phyloP scores from a whole-genome alignment of 352 stramenopile species.

The Phytophthora idaei region DNA sequence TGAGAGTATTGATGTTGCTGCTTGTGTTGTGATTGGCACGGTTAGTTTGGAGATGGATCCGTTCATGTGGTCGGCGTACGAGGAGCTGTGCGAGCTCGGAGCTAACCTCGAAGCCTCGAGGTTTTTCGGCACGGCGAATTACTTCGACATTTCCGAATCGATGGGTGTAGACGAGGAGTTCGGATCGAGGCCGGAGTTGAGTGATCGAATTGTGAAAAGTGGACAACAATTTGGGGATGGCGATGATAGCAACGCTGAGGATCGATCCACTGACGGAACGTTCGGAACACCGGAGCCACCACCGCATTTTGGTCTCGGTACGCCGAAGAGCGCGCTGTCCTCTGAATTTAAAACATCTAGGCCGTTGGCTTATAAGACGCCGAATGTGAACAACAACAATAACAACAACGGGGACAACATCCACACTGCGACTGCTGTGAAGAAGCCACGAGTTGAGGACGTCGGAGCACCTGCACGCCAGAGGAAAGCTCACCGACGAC shows the following conservation, averaged over 20 bases:
- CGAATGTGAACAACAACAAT: constrained; percentile 29
- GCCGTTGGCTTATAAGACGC: constrained; percentile 44
- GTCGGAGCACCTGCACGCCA: constrained; percentile 47
- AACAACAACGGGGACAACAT: constrained; percentile 20
- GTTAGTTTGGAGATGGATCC: constrained; percentile 90
- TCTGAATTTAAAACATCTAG: constrained; percentile 10
- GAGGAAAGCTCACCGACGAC: constrained; percentile 55
- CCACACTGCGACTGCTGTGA: constrained; percentile 45
- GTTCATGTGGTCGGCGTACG: constrained; percentile 93
- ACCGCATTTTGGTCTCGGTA: constrained; percentile 30
- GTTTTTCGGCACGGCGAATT: constrained; percentile 70
- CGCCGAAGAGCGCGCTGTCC: constrained; percentile 23
- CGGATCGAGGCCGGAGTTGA: constrained; percentile 11
- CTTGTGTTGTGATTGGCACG: constrained; percentile 9
- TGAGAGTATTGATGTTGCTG: constrained; percentile 2
- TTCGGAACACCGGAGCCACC: constrained; percentile 42
- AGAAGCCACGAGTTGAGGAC: constrained; percentile 57
- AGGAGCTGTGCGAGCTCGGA: constrained; percentile 93
- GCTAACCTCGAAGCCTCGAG: constrained; percentile 61
- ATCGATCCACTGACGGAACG: constrained; percentile 26
- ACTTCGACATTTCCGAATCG: constrained; percentile 37
- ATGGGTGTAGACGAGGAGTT: constrained; percentile 10
- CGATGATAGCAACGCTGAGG: constrained; percentile 34
- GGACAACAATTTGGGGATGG: constrained; percentile 15
- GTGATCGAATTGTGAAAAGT: constrained; percentile 4